Percentiles rank a stretch among this genome's conserved stretches.
These are phyloP conservation scores for Gentiana dahurica DNA, from an alignment of 257 asterid genomes.

Conservation along the genomic window DNA sequence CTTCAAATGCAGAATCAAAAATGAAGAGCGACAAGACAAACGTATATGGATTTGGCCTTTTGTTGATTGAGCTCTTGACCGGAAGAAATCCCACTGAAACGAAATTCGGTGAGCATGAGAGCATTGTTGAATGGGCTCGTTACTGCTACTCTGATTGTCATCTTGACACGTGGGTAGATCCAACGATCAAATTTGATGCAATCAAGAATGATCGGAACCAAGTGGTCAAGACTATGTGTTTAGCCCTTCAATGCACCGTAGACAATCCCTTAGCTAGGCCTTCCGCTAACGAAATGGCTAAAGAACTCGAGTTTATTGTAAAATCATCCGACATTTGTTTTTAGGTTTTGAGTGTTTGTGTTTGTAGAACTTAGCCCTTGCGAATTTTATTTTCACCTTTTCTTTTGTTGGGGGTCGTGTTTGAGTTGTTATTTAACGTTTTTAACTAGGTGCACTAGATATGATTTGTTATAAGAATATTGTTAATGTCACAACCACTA, in stretches of 20 bases:
- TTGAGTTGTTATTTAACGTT: slow-evolving; percentile 1
- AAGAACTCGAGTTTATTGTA: slow-evolving; percentile 35
- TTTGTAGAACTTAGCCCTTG: slow-evolving; percentile 14
- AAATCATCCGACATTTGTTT: slow-evolving; percentile 33
- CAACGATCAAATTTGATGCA: slow-evolving; percentile 23
- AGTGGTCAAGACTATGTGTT: slow-evolving; percentile 64
- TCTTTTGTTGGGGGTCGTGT: neutral
- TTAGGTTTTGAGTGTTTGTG: slow-evolving; percentile 33
- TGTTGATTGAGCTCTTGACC: slow-evolving; percentile 58
- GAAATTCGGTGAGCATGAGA: slow-evolving; percentile 40
- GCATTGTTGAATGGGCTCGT: slow-evolving; percentile 73
- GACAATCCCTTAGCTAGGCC: slow-evolving; percentile 60
- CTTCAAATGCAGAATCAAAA: slow-evolving; percentile 34
- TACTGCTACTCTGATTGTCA: slow-evolving; percentile 76
- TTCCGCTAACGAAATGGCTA: slow-evolving; percentile 27
- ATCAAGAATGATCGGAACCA: slow-evolving; percentile 24
- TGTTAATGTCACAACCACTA: too few relatives aligned
- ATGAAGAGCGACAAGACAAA: slow-evolving; percentile 37
- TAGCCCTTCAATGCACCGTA: slow-evolving; percentile 78
- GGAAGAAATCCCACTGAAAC: slow-evolving; percentile 49
- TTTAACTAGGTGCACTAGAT: slow-evolving; percentile 14
- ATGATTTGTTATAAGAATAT: slow-evolving; percentile 15
- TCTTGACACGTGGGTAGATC: slow-evolving; percentile 68
- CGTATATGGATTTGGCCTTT: slow-evolving; percentile 51
- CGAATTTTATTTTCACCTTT: slow-evolving; percentile 5